Conservation (phyloP, 352 stramenopile species). For the Pythium folliculosum region DNA sequence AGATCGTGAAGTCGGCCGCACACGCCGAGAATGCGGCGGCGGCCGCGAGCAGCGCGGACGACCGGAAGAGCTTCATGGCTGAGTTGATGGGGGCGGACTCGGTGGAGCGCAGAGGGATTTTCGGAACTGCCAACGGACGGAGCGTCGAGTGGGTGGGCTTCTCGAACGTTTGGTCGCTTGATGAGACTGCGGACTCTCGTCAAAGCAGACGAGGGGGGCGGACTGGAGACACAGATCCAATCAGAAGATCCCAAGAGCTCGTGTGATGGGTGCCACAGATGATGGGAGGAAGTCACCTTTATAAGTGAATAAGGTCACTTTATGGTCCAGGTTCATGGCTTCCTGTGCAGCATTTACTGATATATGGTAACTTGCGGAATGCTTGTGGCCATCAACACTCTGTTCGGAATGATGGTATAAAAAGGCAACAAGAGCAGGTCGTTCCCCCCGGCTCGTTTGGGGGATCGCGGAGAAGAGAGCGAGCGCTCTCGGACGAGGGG, state of each 20-base stretch:
- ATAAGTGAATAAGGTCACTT: neutral
- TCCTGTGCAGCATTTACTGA: neutral
- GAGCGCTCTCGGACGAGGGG: too few relatives aligned
- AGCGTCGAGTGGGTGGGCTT: neutral
- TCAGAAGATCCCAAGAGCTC: neutral
- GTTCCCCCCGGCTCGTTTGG: too few relatives aligned
- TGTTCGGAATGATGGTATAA: constrained; percentile 9
- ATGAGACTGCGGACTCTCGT: neutral
- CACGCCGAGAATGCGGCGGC: neutral
- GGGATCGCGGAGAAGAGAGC: too few relatives aligned
- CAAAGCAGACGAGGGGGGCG: neutral
- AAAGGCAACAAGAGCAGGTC: constrained; percentile 1
- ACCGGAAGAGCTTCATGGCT: constrained; percentile 16
- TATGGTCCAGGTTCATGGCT: too few relatives aligned
- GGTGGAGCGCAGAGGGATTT: neutral
- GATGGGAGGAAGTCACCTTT: neutral
- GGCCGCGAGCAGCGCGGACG: constrained; percentile 6
- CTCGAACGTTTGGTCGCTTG: neutral
- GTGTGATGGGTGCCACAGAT: neutral
- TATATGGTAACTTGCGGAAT: neutral
- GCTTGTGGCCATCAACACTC: constrained; percentile 5
- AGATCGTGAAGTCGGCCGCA: constrained; percentile 19
- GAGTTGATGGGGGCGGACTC: neutral
- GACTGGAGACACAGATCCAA: neutral
- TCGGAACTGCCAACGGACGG: constrained; percentile 1